phyloP scores from a whole-genome alignment of 2,329 filamentous ascomycete genomes.

The Alternaria angustiovoidea region DNA sequence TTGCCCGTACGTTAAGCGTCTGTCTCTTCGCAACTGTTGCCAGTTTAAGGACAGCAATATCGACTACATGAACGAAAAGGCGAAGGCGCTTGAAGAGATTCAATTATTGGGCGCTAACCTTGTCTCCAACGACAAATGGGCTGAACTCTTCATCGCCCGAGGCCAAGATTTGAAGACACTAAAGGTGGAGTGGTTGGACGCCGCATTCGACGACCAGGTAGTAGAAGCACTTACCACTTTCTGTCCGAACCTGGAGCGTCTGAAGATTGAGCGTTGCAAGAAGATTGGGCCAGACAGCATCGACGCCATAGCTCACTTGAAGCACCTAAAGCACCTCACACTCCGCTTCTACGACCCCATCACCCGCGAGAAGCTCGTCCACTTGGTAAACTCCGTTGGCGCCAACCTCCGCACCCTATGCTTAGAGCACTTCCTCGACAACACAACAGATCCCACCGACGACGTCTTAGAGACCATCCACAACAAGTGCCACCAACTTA shows the following conservation, averaged over 20 bases:
- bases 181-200: constrained; percentile 85
- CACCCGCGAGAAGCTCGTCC: constrained; percentile 64
- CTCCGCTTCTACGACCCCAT: constrained; percentile 70
- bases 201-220: constrained; percentile 77
- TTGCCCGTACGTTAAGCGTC: constrained; percentile 71
- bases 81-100: constrained; percentile 73
- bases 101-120: constrained; percentile 87
- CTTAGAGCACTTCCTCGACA: constrained; percentile 71
- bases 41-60: constrained; percentile 89
- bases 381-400: constrained; percentile 70
- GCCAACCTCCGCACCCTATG: constrained; percentile 77
- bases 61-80: constrained; percentile 78
- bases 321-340: constrained; percentile 75
- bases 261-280: constrained; percentile 86
- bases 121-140: constrained; percentile 79
- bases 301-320: constrained; percentile 67
- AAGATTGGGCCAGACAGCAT: constrained; percentile 73
- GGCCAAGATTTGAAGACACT: constrained; percentile 72
- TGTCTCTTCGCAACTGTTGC: constrained; percentile 84
- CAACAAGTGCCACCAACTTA: constrained; percentile 70
- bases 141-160: constrained; percentile 70
- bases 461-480: constrained; percentile 74
- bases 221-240: constrained; percentile 67
- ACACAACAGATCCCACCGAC: constrained; percentile 65
- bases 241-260: constrained; percentile 73